Conservation (phyloP, 2,329 filamentous ascomycete genomes). For the Rugonectria rugulosa region DNA sequence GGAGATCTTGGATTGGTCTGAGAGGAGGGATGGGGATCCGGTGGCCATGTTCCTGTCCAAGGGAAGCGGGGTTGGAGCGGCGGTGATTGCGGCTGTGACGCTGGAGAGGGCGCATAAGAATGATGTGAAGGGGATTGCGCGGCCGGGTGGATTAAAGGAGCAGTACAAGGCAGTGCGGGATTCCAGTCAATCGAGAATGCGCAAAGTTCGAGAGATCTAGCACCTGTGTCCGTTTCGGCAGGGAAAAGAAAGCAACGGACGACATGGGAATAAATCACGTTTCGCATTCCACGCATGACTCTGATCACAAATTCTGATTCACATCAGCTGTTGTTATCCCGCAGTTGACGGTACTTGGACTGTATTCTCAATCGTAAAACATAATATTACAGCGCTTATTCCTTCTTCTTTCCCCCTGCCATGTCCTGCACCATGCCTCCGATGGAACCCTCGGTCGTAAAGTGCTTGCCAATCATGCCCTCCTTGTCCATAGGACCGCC, state of each 20-base stretch:
- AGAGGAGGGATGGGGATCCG: slow-evolving; percentile 80
- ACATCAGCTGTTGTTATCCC: too few species aligned
- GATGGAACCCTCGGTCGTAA: slow-evolving; percentile 60
- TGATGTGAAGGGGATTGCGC: slow-evolving; percentile 69
- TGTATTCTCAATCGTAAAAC: too few species aligned
- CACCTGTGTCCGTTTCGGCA: too few species aligned
- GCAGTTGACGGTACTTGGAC: too few species aligned
- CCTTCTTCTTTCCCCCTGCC: slow-evolving; percentile 49
- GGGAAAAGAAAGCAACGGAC: not conserved
- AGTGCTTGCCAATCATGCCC: slow-evolving; percentile 62
- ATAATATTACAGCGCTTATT: not conserved
- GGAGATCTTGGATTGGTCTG: slow-evolving; percentile 95
- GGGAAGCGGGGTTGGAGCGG: slow-evolving; percentile 95
- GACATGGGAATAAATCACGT: not conserved
- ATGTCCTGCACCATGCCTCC: slow-evolving; percentile 60
- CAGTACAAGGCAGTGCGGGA: not conserved
- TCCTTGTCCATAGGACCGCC: slow-evolving; percentile 60
- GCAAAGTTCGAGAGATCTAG: too few species aligned
- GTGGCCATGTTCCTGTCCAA: slow-evolving; percentile 89
- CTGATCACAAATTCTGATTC: too few species aligned
- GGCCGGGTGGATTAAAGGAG: slow-evolving; percentile 57
- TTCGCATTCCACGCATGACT: too few species aligned
- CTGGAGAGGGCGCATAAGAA: slow-evolving; percentile 69
- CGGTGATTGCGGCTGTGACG: slow-evolving; percentile 83
- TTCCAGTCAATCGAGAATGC: not conserved